These are phyloP conservation scores for Saturnispora halmiae DNA, from an alignment of 805 yeast genomes.

Conservation along the genomic window DNA sequence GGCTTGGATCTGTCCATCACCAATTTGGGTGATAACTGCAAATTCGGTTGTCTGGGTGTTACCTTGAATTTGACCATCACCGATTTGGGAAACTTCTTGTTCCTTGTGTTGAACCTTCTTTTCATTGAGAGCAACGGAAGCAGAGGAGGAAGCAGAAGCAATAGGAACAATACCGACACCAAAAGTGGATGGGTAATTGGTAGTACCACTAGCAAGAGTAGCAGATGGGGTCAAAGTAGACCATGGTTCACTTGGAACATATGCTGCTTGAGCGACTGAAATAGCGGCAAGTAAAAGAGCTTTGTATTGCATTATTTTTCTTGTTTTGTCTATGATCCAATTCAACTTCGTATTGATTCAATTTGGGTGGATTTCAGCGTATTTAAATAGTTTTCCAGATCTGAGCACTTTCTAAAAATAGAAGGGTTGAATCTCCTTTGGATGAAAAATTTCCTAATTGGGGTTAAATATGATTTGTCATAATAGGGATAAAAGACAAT, in stretches of 20 bases:
- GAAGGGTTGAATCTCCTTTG: slow-evolving; percentile 2
- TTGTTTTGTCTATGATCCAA: too few relatives aligned
- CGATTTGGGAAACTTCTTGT: slow-evolving; percentile 33
- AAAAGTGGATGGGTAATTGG: slow-evolving; percentile 48
- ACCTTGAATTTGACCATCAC: slow-evolving; percentile 39
- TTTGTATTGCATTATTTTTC: slow-evolving; percentile 36
- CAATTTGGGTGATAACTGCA: slow-evolving; percentile 17
- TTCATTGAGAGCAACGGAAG: slow-evolving; percentile 5
- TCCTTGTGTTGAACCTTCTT: slow-evolving; percentile 25
- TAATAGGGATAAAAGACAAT: too few relatives aligned
- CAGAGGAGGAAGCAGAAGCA: slow-evolving; percentile 37
- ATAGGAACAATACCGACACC: slow-evolving; percentile 63
- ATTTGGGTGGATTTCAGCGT: background rate
- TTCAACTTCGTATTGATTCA: too few relatives aligned
- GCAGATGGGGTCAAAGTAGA: slow-evolving; percentile 56
- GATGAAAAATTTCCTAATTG: slow-evolving; percentile 3
- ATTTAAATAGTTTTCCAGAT: background rate
- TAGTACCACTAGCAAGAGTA: slow-evolving; percentile 41
- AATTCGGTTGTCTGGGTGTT: slow-evolving; percentile 22
- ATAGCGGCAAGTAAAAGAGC: slow-evolving; percentile 29
- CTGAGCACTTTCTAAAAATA: background rate
- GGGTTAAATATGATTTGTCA: too few relatives aligned
- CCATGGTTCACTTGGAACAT: slow-evolving; percentile 61
- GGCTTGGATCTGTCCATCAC: slow-evolving; percentile 36
- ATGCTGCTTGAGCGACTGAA: slow-evolving; percentile 50